Base-by-base conservation (phyloP, 371 early-diverging fungal genomes). In the Mortierella sp. region DNA sequence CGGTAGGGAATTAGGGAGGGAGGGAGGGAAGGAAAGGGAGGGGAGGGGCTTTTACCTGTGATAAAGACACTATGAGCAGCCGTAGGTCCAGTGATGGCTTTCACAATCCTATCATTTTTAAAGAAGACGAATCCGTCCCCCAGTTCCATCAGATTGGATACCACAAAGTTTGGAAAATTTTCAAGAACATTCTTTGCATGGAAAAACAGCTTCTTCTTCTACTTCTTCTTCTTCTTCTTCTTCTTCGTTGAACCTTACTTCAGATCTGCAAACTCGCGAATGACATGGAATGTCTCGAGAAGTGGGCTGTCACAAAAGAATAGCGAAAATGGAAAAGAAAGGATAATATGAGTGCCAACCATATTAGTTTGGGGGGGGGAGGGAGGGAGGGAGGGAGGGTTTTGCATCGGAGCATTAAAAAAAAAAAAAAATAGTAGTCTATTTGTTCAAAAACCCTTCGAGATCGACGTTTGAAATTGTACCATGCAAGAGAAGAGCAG, bases 21-120 rank as follows among this genome's bases (percentile, higher is more conserved):
- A 19, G n/a, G 30, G 37, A 58, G 25, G 25, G n/a, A 28, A 55
- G 30, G 6, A 29, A 43, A 30, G 5, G 5, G 14, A 2, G 19
- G 50, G 23, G 28, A 16, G 9, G 44, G 18, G 44, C 23, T 37
- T 37, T 21, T 65, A 74, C 75, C 77, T 57, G 81, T 81, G 23
- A 85, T 67, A 26, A 83, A 68, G 26, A 85, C 72, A n/a, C 82
- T 80, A 64, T 85, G 84, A 6, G 83, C 82, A 9, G 83, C 74
- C 19, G 57, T 66, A 0, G 83, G 83, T 6, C 84, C 80, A n/a
- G 83, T 81, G 56, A 72, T 57, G 15, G 71, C 74, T 48, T 80
- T 75, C 47, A 70, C 69, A 12, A 84, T 69, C 43, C 82, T 82
- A 60, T 37, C 3, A 28, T 16, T 15, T 5, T 7, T 16, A n/a